These are phyloP conservation scores for Pterula multifida DNA, from an alignment of 1,284 basidiomycete species.

Conservation along the genomic window DNA sequence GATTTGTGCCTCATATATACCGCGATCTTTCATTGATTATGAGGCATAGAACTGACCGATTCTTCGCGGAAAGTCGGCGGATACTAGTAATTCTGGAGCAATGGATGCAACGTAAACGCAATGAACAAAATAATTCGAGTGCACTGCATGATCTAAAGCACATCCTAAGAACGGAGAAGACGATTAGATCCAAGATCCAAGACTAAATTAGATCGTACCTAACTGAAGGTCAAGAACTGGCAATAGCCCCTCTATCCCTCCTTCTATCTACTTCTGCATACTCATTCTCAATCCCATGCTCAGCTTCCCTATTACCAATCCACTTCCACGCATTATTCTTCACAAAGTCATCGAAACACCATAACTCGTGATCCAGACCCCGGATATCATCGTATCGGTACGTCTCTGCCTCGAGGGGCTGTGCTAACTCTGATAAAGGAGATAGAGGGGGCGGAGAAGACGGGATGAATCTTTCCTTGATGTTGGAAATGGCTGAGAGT, in stretches of 20 bases:
- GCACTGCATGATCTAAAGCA: too few relatives aligned
- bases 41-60: too few relatives aligned
- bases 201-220: not conserved
- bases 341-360: conserved; percentile 71
- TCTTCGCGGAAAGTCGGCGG: too few relatives aligned
- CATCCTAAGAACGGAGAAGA: too few relatives aligned
- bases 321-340: conserved; percentile 60
- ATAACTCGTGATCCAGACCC: conserved; percentile 46
- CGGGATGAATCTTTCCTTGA: conserved; percentile 42
- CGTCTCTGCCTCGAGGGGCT: conserved; percentile 39
- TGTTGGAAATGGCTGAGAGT: conserved; percentile 32
- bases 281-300: conserved; percentile 19
- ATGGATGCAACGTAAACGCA: too few relatives aligned
- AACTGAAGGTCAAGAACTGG: not conserved
- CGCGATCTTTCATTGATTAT: too few relatives aligned
- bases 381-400: conserved; percentile 54
- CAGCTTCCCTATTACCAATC: conserved; percentile 29
- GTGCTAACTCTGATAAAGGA: conserved; percentile 34
- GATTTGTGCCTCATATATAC: too few relatives aligned
- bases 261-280: conserved; percentile 37
- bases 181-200: too few relatives aligned
- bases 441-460: conserved; percentile 37
- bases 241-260: conserved; percentile 17
- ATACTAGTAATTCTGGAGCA: too few relatives aligned
- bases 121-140: too few relatives aligned